Evolutionary conservation across 2,329 filamentous ascomycete genomes (phyloP).

Genomic region (Colletotrichum zoysiae): DNA sequence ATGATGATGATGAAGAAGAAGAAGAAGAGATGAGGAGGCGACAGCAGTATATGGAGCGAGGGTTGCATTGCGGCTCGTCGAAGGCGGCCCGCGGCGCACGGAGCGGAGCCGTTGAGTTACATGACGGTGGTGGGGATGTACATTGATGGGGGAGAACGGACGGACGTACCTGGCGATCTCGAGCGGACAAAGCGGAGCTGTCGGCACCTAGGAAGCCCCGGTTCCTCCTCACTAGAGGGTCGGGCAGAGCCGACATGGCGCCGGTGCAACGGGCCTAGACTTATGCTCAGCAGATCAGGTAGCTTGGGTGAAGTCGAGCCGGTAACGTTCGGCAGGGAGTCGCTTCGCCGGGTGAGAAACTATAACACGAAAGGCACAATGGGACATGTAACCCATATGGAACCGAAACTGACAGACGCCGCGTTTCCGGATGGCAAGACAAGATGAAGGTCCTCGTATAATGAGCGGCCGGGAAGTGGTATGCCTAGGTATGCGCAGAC

Average conservation of each 20-base stretch:
- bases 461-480: not conserved
- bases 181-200: conserved; percentile 63
- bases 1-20: conserved; percentile 1
- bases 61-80: not conserved
- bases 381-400: conserved; percentile 1
- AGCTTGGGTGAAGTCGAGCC: not conserved
- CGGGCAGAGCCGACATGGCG: conserved; percentile 52
- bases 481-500: conserved; percentile 3
- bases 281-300: conserved; percentile 1
- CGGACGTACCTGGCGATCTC: conserved; percentile 60
- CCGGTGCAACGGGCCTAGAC: conserved; percentile 27
- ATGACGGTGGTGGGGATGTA: not conserved
- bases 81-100: not conserved
- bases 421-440: conserved; percentile 6
- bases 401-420: not conserved
- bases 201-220: conserved; percentile 64
- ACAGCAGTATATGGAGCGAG: not conserved
- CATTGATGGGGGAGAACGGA: conserved; percentile 7
- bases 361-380: not conserved
- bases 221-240: conserved; percentile 52
- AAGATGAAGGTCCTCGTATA: not conserved
- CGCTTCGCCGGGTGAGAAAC: conserved; percentile 10
- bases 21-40: conserved; percentile 10
- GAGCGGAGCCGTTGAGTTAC: not conserved
- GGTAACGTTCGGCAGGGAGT: not conserved